Evolutionary conservation across 202 grass and related monocot species (phyloP).

Genomic region (Panicum hallii): DNA sequence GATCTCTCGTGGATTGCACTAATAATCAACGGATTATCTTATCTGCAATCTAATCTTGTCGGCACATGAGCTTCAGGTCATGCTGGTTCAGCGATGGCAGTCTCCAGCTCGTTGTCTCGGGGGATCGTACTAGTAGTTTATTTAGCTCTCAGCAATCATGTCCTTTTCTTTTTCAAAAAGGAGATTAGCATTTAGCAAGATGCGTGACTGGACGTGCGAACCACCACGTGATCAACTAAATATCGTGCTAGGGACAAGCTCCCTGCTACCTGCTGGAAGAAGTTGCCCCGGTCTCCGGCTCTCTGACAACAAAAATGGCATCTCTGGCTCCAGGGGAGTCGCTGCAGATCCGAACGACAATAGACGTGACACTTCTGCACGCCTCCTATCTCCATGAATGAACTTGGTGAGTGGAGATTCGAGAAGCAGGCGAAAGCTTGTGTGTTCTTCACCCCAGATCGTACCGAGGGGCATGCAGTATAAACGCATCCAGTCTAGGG

Average conservation of each 20-base stretch:
- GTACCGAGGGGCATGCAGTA: neutral
- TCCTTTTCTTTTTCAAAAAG: slow-evolving; percentile 6
- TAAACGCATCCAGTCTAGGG: neutral
- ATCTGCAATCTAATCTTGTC: neutral
- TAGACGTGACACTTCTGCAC: neutral
- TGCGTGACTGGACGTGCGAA: slow-evolving; percentile 19
- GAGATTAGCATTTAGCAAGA: slow-evolving; percentile 1
- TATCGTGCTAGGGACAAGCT: neutral
- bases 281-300: neutral
- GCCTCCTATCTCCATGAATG: neutral
- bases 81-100: neutral
- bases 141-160: slow-evolving; percentile 5
- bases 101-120: slow-evolving; percentile 12
- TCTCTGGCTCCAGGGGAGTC: neutral
- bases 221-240: neutral
- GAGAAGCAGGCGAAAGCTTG: neutral
- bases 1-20: neutral
- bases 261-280: neutral
- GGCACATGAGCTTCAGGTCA: neutral
- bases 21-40: slow-evolving; percentile 4
- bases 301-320: neutral
- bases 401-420: too few species aligned
- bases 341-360: slow-evolving; percentile 5
- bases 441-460: neutral
- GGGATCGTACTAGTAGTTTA: neutral